Evolutionary conservation across 1,139 yeast species (phyloP), one percentile per base, ranked within the genome.

Genomic region (Suhomyces atakaporum): DNA sequence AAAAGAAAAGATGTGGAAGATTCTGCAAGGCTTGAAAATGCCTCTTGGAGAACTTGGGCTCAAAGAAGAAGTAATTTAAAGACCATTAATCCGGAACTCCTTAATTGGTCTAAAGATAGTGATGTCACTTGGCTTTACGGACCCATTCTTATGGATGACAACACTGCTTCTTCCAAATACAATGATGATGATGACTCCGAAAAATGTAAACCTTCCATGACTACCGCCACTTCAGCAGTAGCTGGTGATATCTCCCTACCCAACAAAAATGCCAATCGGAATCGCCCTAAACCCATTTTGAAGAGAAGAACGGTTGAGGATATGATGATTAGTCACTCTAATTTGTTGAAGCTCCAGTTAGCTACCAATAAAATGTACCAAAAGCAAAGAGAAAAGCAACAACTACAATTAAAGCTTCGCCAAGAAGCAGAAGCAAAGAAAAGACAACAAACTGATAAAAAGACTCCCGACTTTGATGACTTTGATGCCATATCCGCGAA

Each of bases 31-130:
- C 63, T 84, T 38, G 92, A 84, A 56, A 84, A 84, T 57, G 92
- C 92, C 0, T 76, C 85, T 31, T 84, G 94, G 94, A 71, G 94
- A 62, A 85, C 90, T 2, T 84, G 92, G 94, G 85, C 86, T n/a
- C 87, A 84, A 57, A 75, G 84, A 29, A 71, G 85, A 50, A 73
- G 78, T 39, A 73, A 79, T 45, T 63, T 84, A 45, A 75, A 75
- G 51, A 85, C 90, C 8, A 77, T 84, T 21, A 73, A 81, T 35
- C 92, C 94, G 2, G 87, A 82, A 49, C 73, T 71, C 29, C 82
- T 84, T 16, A 84, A 84, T 54, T 84, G 94, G 94, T 75, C 80
- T 27, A 84, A 84, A 56, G 92, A 83, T 45, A 79, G 79, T 35
- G 94, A 84, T 59, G 87, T 84, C 15, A 83, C 90, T 1, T 83